Percentiles rank a stretch among this genome's conserved stretches.
Evolutionary conservation across 1,139 yeast genomes (phyloP).

Genomic region (Lizanozyma gosingica): DNA sequence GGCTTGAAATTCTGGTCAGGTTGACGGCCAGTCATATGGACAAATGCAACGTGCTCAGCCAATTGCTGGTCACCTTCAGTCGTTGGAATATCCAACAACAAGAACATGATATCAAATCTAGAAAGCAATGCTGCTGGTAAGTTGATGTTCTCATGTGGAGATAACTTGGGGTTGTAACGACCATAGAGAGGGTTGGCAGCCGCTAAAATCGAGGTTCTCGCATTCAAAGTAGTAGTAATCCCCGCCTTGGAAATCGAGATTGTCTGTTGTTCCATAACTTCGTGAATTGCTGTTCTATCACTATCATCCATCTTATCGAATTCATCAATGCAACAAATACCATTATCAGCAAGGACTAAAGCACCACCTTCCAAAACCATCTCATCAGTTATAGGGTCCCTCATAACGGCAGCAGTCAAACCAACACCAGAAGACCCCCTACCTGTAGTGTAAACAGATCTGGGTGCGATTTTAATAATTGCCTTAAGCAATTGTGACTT

Average conservation of each 20-base stretch:
- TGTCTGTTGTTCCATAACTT: slow-evolving; percentile 99
- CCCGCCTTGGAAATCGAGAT: slow-evolving; percentile 98
- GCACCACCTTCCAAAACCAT: slow-evolving; percentile 99
- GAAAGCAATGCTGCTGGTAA: slow-evolving; percentile 94
- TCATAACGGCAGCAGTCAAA: slow-evolving; percentile 97
- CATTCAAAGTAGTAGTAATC: slow-evolving; percentile 91
- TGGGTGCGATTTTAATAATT: slow-evolving; percentile 86
- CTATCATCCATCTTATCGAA: slow-evolving; percentile 98
- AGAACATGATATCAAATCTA: slow-evolving; percentile 84
- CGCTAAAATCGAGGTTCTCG: slow-evolving; percentile 90
- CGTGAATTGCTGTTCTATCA: slow-evolving; percentile 97
- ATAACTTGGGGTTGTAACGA: slow-evolving; percentile 79
- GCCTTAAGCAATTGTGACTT: slow-evolving; percentile 93
- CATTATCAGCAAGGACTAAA: slow-evolving; percentile 91
- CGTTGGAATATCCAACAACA: slow-evolving; percentile 78
- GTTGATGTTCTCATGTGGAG: slow-evolving; percentile 93
- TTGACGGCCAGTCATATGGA: slow-evolving; percentile 86
- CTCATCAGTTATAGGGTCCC: slow-evolving; percentile 97
- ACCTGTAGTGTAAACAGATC: slow-evolving; percentile 98
- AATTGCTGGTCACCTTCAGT: slow-evolving; percentile 75
- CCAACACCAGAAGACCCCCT: slow-evolving; percentile 99
- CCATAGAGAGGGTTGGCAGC: slow-evolving; percentile 98
- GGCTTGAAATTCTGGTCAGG: slow-evolving; percentile 75
- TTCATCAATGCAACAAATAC: slow-evolving; percentile 98
- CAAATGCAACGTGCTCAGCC: slow-evolving; percentile 91